phyloP scores from a whole-genome alignment of 345 rosid genomes.

The Draba incana region DNA sequence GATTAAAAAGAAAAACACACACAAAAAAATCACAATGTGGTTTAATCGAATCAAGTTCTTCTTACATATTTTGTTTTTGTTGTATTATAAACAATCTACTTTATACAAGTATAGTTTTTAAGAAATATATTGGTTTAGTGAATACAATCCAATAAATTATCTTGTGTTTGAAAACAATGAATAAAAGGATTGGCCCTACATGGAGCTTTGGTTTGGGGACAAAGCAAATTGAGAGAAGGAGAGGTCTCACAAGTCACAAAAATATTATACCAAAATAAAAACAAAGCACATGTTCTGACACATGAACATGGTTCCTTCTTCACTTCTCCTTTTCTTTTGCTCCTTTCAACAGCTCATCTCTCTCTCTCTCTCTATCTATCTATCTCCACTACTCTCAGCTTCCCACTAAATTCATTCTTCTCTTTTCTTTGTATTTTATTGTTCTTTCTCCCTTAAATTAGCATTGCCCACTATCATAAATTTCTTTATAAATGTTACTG shows the following conservation, averaged over 20 bases:
- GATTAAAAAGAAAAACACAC: too few species aligned
- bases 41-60: conserved; percentile 5
- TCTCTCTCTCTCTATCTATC: conserved; percentile 33
- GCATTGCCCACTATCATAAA: conserved; percentile 21
- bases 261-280: conserved; percentile 31
- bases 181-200: conserved; percentile 42
- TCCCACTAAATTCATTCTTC: conserved; percentile 38
- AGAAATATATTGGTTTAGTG: background rate
- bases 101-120: background rate
- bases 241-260: conserved; percentile 37
- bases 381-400: conserved; percentile 46
- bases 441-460: conserved; percentile 11
- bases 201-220: conserved; percentile 42
- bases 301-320: conserved; percentile 45
- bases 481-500: conserved; percentile 8
- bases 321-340: conserved; percentile 40
- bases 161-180: conserved; percentile 6
- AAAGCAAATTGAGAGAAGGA: conserved; percentile 35
- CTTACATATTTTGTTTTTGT: background rate
- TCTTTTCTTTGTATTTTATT: conserved; percentile 26
- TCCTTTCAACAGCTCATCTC: conserved; percentile 42
- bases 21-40: background rate
- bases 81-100: background rate
- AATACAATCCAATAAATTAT: conserved; percentile 10
- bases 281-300: conserved; percentile 49